Conservation (phyloP, 768 basidiomycete genomes). For the Suillus clintonianus region DNA sequence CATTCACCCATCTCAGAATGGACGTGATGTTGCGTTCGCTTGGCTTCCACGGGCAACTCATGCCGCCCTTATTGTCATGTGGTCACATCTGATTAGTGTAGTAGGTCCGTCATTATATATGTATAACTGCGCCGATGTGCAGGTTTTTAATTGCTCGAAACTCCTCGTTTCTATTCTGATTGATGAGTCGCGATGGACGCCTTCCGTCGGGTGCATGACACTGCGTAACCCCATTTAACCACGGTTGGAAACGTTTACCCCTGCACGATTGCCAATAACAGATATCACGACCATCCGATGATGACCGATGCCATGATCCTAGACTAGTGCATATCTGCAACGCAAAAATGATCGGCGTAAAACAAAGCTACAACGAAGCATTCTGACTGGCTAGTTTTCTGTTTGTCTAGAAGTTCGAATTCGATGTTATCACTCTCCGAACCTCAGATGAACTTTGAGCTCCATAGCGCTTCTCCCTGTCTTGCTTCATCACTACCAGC, state of each 20-base stretch:
- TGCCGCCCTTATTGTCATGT: background rate
- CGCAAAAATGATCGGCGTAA: background rate
- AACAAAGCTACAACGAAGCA: background rate
- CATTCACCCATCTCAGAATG: background rate
- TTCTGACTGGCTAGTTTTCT: no score
- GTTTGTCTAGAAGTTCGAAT: background rate
- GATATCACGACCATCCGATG: no score
- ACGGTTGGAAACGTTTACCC: background rate
- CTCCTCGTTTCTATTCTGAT: background rate
- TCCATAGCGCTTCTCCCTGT: conserved; percentile 52
- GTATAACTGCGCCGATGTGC: background rate
- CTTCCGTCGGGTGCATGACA: background rate
- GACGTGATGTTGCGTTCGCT: background rate
- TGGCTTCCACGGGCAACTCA: background rate
- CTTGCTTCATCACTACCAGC: conserved; percentile 51
- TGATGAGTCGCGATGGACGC: background rate
- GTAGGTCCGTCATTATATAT: background rate
- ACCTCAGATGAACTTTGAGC: conserved; percentile 49
- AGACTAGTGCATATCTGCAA: background rate
- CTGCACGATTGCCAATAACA: background rate
- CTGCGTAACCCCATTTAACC: background rate
- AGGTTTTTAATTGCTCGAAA: background rate
- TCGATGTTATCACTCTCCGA: background rate
- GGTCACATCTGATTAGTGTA: background rate
- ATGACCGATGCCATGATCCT: background rate